Percentiles rank a stretch among this genome's conserved stretches.
phyloP scores from a whole-genome alignment of 2,329 filamentous ascomycete species.

The Diaporthe destruens region DNA sequence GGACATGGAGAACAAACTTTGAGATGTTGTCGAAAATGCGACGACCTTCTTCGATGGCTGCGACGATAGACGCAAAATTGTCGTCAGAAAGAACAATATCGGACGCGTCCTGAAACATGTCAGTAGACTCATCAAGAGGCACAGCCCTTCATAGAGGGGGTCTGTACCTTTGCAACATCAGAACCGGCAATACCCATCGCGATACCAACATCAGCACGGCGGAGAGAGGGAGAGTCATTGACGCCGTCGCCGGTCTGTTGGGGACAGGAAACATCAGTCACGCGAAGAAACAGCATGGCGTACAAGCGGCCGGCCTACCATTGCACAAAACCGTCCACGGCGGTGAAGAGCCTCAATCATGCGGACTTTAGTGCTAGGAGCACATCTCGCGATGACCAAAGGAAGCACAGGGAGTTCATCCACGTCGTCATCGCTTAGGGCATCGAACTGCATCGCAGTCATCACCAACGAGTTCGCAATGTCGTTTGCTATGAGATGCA shows the following conservation, averaged over 20 bases:
- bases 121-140: neutral
- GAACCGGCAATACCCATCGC: slow-evolving; percentile 72
- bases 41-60: slow-evolving; percentile 70
- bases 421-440: slow-evolving; percentile 71
- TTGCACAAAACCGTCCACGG: slow-evolving; percentile 67
- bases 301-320: slow-evolving; percentile 49
- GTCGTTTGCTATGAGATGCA: slow-evolving; percentile 51
- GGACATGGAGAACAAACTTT: slow-evolving; percentile 76
- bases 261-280: neutral
- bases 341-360: slow-evolving; percentile 82
- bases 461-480: slow-evolving; percentile 65
- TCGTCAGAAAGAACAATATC: slow-evolving; percentile 78
- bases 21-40: slow-evolving; percentile 78
- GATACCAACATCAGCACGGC: slow-evolving; percentile 75
- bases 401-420: slow-evolving; percentile 73
- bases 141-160: too few relatives aligned
- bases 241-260: slow-evolving; percentile 76
- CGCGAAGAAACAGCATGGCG: neutral
- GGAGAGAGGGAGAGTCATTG: slow-evolving; percentile 75
- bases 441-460: slow-evolving; percentile 71
- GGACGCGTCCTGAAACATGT: slow-evolving; percentile 57
- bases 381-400: slow-evolving; percentile 77
- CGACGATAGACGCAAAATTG: slow-evolving; percentile 78
- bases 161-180: slow-evolving; percentile 68
- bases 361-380: slow-evolving; percentile 77